A percentile compares a stretch with the other conserved stretches of the same genome.
These are phyloP conservation scores for Talaromyces proteolyticus DNA, from an alignment of 495 filamentous ascomycete species.

Conservation along the genomic window DNA sequence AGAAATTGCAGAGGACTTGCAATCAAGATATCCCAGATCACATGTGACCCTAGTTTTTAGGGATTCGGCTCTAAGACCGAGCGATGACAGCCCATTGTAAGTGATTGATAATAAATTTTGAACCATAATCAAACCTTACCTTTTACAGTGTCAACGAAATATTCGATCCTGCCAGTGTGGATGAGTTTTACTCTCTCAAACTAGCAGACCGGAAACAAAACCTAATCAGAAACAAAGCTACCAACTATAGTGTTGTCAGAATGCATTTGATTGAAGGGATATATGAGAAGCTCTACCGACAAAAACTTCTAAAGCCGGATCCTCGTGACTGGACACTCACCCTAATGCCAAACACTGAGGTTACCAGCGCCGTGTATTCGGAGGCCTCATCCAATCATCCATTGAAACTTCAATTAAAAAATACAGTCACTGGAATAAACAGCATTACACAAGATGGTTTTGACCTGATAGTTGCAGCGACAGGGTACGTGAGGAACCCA, in stretches of 20 bases:
- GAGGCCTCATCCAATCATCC: slow-evolving; percentile 26
- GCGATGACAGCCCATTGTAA: slow-evolving; percentile 94
- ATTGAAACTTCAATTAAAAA: slow-evolving; percentile 25
- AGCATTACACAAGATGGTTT: slow-evolving; percentile 41
- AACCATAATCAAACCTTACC: slow-evolving; percentile 7
- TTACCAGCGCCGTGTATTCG: slow-evolving; percentile 52
- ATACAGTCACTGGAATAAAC: slow-evolving; percentile 4
- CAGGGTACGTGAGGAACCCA: slow-evolving; percentile 74
- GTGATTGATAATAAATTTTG: slow-evolving; percentile 19
- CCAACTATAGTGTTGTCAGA: slow-evolving; percentile 92
- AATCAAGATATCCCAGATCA: slow-evolving; percentile 71
- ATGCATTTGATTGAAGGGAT: slow-evolving; percentile 80
- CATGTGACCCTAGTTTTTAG: slow-evolving; percentile 70
- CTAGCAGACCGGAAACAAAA: slow-evolving; percentile 53
- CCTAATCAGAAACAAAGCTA: slow-evolving; percentile 61
- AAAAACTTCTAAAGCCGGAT: slow-evolving; percentile 64
- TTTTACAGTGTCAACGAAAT: slow-evolving; percentile 81
- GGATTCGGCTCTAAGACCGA: slow-evolving; percentile 74
- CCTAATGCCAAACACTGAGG: slow-evolving; percentile 61
- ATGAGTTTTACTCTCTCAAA: slow-evolving; percentile 62
- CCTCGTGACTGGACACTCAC: slow-evolving; percentile 73
- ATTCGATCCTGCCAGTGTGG: slow-evolving; percentile 81
- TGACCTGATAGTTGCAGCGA: slow-evolving; percentile 82
- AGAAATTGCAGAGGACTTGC: slow-evolving; percentile 89
- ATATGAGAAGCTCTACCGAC: slow-evolving; percentile 81